phyloP scores from a whole-genome alignment of 2,329 filamentous ascomycete species.

The Fusarium sp. region DNA sequence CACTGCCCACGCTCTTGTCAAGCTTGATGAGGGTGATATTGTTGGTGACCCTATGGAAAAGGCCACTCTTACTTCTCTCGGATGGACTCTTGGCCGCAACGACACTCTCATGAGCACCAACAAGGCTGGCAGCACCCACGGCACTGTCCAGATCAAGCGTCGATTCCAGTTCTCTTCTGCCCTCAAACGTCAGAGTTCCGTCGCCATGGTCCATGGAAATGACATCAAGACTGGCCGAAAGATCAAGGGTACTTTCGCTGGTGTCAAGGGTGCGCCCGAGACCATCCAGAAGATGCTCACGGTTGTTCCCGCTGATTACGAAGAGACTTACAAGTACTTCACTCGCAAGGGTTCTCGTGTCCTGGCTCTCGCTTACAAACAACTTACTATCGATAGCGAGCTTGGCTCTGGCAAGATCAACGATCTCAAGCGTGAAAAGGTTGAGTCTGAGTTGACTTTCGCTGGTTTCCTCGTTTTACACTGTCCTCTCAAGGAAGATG shows the following conservation, averaged over 20 bases:
- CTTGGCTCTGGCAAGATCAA: slow-evolving; percentile 88
- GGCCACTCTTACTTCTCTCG: slow-evolving; percentile 87
- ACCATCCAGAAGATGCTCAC: slow-evolving; percentile 95
- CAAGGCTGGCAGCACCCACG: slow-evolving; percentile 56
- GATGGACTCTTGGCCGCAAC: slow-evolving; percentile 92
- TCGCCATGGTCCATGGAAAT: slow-evolving; percentile 81
- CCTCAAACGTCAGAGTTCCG: slow-evolving; percentile 93
- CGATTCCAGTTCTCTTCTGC: slow-evolving; percentile 98
- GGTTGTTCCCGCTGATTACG: slow-evolving; percentile 84
- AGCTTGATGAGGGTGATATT: slow-evolving; percentile 94
- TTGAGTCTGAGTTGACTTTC: slow-evolving; percentile 86
- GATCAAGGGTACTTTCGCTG: slow-evolving; percentile 87
- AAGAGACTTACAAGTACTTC: slow-evolving; percentile 98
- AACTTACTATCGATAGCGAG: slow-evolving; percentile 83
- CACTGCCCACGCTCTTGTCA: slow-evolving; percentile 94
- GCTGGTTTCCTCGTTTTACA: slow-evolving; percentile 96
- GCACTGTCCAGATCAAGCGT: slow-evolving; percentile 92
- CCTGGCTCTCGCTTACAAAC: slow-evolving; percentile 92
- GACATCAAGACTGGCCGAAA: slow-evolving; percentile 80
- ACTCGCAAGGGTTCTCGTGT: slow-evolving; percentile 96
- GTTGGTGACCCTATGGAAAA: slow-evolving; percentile 99
- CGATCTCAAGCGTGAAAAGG: slow-evolving; percentile 90
- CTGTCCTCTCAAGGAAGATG: slow-evolving; percentile 95
- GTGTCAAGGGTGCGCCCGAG: slow-evolving; percentile 96
- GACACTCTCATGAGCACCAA: slow-evolving; percentile 78